Conservation (phyloP, 169 alveolate species). For the Hammondia hammondi region DNA sequence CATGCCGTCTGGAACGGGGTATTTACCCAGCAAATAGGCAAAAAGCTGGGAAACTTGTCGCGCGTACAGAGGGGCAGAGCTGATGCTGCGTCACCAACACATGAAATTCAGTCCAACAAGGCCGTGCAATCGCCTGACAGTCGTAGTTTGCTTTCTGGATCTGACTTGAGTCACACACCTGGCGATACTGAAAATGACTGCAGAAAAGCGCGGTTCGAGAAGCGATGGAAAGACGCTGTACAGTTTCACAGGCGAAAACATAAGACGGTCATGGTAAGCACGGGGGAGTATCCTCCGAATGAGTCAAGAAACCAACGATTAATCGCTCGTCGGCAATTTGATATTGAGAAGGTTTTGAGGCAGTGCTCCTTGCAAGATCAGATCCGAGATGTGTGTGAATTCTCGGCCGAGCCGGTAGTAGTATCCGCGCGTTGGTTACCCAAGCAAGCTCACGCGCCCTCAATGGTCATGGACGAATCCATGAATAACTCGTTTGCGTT, state of each 20-base stretch:
- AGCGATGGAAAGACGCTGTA: constrained; percentile 1
- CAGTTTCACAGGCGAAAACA: neutral
- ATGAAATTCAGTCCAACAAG: no score
- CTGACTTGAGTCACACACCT: no score
- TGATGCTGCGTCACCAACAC: no score
- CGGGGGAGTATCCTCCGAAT: neutral
- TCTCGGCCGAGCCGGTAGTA: neutral
- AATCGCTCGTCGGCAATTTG: neutral
- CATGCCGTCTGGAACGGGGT: constrained; percentile 15
- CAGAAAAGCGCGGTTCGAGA: neutral
- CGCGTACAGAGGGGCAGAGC: no score
- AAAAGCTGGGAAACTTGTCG: neutral
- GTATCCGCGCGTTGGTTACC: constrained; percentile 19
- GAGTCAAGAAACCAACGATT: neutral
- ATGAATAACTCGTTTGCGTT: neutral
- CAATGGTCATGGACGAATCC: neutral
- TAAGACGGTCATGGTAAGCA: neutral
- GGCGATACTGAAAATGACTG: no score
- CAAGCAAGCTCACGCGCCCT: neutral
- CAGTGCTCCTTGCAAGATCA: neutral
- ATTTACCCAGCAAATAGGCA: neutral
- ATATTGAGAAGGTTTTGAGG: neutral
- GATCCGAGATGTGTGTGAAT: neutral
- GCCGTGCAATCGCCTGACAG: no score
- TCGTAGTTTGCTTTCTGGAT: no score